Evolutionary conservation across 108 stramenopile genomes (phyloP), one percentile per base, ranked within the genome.

Genomic region (Cyclostephanos tholiformis): DNA sequence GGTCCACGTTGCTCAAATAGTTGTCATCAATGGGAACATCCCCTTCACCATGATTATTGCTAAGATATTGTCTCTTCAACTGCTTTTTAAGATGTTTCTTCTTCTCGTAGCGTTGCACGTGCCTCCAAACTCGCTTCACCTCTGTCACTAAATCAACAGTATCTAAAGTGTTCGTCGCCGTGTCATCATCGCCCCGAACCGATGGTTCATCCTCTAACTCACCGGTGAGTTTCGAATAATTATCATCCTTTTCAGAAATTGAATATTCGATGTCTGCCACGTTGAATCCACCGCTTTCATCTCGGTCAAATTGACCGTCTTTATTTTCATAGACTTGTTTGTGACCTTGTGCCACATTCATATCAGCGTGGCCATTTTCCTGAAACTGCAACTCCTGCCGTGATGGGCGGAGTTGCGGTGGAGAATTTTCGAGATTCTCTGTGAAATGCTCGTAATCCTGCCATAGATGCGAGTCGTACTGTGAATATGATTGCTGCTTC

Each of bases 91-190:
- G 39, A 25, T 67, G 32, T 48, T 79, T 79, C 59, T 72, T 79
- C 41, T 79, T 61, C 44, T 79, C 77, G 27, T 79, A 79, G 49
- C 63, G 64, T 41, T 72, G 77, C 23, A 79, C 77, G 51, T 79
- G 77, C 59, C 77, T 79, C 77, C 77, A 79, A 17, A 79, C 77
- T 17, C 77, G 65, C 38, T 79, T 79, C 44, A 79, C 77, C 26
- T 79, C 77, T 9, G 77, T 71, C 5, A 79, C 77, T 23, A 79
- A 72, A 51, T 79, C 77, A 17, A 79, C 77, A 16, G 77, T 79
- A 29, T 72, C 55, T 60, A 79, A 38, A 22, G 77, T 79, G 41
- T 72, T 72, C 2, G 71, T 62, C 22, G 77, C 77, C 17, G 75
- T 76, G 20, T 71, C 71, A 35, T 79, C 77, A 48, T 79, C 77